phyloP scores from a whole-genome alignment of 176 grass and related monocot genomes.

The Oryza meyeriana region DNA sequence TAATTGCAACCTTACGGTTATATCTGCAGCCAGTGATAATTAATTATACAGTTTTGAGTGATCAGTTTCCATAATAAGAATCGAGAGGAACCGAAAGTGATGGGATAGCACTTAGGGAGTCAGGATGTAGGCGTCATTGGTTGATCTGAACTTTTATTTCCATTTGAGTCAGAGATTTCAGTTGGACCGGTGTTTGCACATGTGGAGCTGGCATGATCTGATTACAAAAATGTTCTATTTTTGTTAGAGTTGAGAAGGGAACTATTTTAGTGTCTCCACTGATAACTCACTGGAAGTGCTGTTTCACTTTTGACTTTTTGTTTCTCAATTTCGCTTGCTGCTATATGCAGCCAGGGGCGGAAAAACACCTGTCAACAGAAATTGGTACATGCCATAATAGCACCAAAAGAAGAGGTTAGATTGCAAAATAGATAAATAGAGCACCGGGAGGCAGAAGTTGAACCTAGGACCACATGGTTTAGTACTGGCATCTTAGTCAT shows the following conservation, averaged over 20 bases:
- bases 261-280: not conserved
- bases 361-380: slow-evolving; percentile 5
- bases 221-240: not conserved
- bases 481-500: not conserved
- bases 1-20: not conserved
- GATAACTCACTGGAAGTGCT: not conserved
- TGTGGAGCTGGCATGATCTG: not conserved
- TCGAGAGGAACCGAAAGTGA: not conserved
- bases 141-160: not conserved
- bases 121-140: not conserved
- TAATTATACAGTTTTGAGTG: not conserved
- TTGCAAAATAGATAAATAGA: not conserved
- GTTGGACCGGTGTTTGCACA: not conserved
- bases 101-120: not conserved
- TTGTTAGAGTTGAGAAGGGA: not conserved
- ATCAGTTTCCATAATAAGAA: not conserved
- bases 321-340: not conserved
- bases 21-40: not conserved
- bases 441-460: not conserved
- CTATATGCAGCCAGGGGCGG: slow-evolving; percentile 2
- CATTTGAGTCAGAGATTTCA: not conserved
- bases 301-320: not conserved
- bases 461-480: not conserved
- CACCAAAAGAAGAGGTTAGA: not conserved
- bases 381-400: not conserved